Base-by-base conservation (phyloP, 768 basidiomycete species). In the Candolleomyces aberdarensis region DNA sequence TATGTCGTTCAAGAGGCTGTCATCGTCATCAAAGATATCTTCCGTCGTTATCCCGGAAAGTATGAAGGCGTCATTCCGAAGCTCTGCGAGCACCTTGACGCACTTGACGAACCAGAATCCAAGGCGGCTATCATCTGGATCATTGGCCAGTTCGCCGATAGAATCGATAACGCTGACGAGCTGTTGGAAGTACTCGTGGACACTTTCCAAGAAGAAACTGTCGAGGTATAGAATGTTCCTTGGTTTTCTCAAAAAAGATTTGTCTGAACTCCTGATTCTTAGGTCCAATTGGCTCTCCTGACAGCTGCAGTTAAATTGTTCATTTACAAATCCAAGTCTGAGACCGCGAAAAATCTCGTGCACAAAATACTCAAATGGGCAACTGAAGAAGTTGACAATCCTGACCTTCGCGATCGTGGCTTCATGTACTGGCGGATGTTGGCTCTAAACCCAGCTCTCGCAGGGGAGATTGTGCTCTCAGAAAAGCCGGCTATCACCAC, bases 361-460 rank as follows among this genome's bases (percentile, higher is more conserved):
- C 93, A 94, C 70, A 97, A 95, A 70, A 91, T 98, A 6, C 80
- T 99, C 48, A 98, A 98, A 71, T 94, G 93, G 89, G 89, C 94
- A 13, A 99, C 97, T 7, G 96, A 99, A 72, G 92, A 97, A 65
- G 87, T 97, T 58, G 97, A 99, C 72, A 99, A 99, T 70, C 97
- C 97, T 8, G 97, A 99, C 78, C 80, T 99, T 20, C 85, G 97
- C 39, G 97, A 99, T 74, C 82, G 97, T 63, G 97, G 97, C 3
- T 98, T 96, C 78, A 98, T 99, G 91, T 99, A 98, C 76, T 99
- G 97, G 97, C 87, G 97, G 43, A 82, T 99, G 76, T 83, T 98
- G 49, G 96, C 96, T 9, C 89, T 94, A 67, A 94, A 97, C 70
- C 94, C 96, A 1, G 77, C 87, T 8, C 88, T 89, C 0, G 96